Conservation (phyloP, 2,329 filamentous ascomycete species). For the Stemphylium lycopersici region DNA sequence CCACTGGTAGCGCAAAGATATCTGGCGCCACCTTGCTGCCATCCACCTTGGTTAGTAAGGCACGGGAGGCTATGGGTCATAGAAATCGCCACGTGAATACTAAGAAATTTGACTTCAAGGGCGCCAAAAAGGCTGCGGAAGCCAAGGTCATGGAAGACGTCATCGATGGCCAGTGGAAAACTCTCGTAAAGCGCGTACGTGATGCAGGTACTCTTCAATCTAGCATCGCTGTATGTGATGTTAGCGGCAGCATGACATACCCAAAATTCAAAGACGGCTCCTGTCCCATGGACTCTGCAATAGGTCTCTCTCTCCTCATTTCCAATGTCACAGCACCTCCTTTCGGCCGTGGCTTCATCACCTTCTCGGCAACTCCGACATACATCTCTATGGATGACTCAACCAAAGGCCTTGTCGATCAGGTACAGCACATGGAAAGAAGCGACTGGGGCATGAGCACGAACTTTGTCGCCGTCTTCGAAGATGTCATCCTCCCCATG, state of each 20-base stretch:
- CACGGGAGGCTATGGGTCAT: not conserved
- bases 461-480: conserved; percentile 62
- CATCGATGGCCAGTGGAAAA: conserved; percentile 61
- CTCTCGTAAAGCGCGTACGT: conserved; percentile 63
- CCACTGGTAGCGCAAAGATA: conserved; percentile 56
- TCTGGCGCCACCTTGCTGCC: conserved; percentile 64
- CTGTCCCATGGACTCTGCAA: conserved; percentile 59
- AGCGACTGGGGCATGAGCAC: conserved; percentile 55
- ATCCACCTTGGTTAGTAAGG: conserved; percentile 54
- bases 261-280: conserved; percentile 55
- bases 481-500: conserved; percentile 60
- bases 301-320: conserved; percentile 63
- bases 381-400: conserved; percentile 50
- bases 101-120: not conserved
- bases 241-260: conserved; percentile 60
- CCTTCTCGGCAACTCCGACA: conserved; percentile 54
- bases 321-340: conserved; percentile 60
- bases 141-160: conserved; percentile 46
- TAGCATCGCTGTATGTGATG: conserved; percentile 64
- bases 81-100: not conserved
- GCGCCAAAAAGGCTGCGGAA: conserved; percentile 14
- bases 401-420: conserved; percentile 50
- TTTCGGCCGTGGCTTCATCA: conserved; percentile 63
- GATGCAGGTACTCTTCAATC: conserved; percentile 61
- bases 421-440: conserved; percentile 44